Base-by-base conservation (phyloP, 352 stramenopile species). In the Globisporangium takayamanum region DNA sequence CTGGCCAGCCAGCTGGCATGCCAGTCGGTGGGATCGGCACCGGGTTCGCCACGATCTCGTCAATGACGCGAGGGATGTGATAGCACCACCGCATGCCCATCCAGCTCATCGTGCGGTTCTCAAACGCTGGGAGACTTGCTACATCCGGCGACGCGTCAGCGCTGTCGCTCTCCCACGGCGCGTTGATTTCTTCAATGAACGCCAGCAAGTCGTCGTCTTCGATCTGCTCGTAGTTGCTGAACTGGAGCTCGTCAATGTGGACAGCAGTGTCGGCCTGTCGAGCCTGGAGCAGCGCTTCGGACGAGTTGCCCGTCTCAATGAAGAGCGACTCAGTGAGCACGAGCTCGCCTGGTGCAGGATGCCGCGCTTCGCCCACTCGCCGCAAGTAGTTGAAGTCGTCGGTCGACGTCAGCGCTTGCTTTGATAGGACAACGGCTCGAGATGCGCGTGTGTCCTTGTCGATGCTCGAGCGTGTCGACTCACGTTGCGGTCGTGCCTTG, bases 61-160 rank as follows among this genome's bases (percentile, higher is more conserved):
- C 55, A 36, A 94, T 62, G 48, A 60, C 72, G 56, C 84, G 73
- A 39, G 84, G 82, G 22, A 92, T 61, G 37, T 88, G 77, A 50
- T 94, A 94, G 36, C 74, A 83, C 84, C 84, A 94, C 25, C 75
- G 81, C 75, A 94, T 84, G 33, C 66, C 70, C 80, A 93, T 86
- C 77, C 80, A 93, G 22, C 80, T 78, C 25, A 71, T 70, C 0
- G 80, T 92, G 54, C 73, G 73, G 28, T 80, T 83, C 33, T 73
- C 67, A 47, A 84, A 46, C 12, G 59, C 66, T 4, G 66, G 57
- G 18, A 69, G 51, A 1, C 53, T 60, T 39, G 68, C 50, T 5
- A 22, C 45, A n/a, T 77, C 66, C 47, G 59, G 47, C 6, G 50
- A 45, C 5, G 53, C 22, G 16, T 68, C 62, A 1, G 39, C 45